Conservation (phyloP, 2,329 filamentous ascomycete genomes). For the Colletotrichum liriopes region DNA sequence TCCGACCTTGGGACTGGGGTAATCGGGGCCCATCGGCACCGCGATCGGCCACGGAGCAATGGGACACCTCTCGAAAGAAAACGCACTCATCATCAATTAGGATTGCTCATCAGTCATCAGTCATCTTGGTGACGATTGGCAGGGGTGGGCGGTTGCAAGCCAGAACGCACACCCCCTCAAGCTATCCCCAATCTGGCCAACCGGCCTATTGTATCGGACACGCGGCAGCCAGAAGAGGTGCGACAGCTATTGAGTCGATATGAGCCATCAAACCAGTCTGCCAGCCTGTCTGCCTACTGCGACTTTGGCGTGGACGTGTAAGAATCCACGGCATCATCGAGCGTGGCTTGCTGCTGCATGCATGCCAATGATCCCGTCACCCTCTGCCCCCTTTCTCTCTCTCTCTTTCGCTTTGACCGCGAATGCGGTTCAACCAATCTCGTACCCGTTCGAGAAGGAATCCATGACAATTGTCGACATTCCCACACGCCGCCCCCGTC, state of each 20-base stretch:
- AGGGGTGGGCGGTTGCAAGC: constrained; percentile 7
- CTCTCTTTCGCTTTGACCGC: constrained; percentile 26
- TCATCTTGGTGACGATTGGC: constrained; percentile 21
- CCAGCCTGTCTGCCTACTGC: constrained; percentile 11
- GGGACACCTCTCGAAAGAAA: constrained; percentile 20
- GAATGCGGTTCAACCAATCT: constrained; percentile 22
- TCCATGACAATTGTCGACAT: background rate
- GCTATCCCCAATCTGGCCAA: constrained; percentile 5
- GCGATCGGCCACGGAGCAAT: constrained; percentile 22
- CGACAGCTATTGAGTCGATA: constrained; percentile 22
- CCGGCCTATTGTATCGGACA: constrained; percentile 15
- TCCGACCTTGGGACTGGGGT: constrained; percentile 13
- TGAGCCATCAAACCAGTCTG: constrained; percentile 12
- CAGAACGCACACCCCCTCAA: background rate
- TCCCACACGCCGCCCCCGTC: constrained; percentile 7
- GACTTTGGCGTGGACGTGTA: constrained; percentile 19
- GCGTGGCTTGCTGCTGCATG: constrained; percentile 35
- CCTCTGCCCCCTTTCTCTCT: background rate
- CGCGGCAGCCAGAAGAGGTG: background rate
- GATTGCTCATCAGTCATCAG: constrained; percentile 38
- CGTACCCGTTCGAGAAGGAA: constrained; percentile 14
- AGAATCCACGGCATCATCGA: constrained; percentile 38
- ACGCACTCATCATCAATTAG: constrained; percentile 13
- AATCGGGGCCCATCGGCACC: constrained; percentile 36
- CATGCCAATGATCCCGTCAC: constrained; percentile 24